Evolutionary conservation across 768 basidiomycete genomes (phyloP).

Genomic region (Psilocybe cyanescens): DNA sequence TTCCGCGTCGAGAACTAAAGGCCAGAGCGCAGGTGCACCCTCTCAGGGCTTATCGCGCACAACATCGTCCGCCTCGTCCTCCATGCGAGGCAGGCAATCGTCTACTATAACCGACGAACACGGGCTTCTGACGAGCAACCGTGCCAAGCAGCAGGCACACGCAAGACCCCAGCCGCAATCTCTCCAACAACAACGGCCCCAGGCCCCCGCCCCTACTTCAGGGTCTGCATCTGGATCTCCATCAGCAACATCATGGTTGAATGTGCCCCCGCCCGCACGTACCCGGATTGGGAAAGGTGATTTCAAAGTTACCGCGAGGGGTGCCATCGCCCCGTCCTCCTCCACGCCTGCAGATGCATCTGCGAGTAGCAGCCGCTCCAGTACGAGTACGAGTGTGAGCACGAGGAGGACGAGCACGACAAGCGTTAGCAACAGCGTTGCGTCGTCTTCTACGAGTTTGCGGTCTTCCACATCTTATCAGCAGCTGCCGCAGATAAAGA

Average conservation of each 20-base stretch:
- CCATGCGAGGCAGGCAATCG: too few relatives aligned
- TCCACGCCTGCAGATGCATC: neutral
- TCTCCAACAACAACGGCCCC: neutral
- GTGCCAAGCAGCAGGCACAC: neutral
- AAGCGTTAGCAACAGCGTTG: neutral
- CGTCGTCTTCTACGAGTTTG: slow-evolving; percentile 2
- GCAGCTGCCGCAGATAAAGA: neutral
- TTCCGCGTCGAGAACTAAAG: neutral
- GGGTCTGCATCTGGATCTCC: neutral
- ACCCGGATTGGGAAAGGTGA: neutral
- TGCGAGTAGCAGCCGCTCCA: neutral
- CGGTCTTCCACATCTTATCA: neutral
- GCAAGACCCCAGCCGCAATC: neutral
- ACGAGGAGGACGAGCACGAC: neutral
- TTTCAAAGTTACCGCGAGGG: neutral
- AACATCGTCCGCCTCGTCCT: too few relatives aligned
- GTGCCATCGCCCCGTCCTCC: neutral
- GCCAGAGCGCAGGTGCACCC: neutral
- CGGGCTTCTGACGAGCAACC: neutral
- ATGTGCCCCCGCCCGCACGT: slow-evolving; percentile 4
- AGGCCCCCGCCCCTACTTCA: neutral
- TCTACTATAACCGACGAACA: neutral
- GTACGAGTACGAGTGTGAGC: neutral
- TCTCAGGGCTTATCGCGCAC: neutral
- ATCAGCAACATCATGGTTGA: neutral